Base-by-base conservation (phyloP, 208 protist species). In the Wallacemonas sp. region DNA sequence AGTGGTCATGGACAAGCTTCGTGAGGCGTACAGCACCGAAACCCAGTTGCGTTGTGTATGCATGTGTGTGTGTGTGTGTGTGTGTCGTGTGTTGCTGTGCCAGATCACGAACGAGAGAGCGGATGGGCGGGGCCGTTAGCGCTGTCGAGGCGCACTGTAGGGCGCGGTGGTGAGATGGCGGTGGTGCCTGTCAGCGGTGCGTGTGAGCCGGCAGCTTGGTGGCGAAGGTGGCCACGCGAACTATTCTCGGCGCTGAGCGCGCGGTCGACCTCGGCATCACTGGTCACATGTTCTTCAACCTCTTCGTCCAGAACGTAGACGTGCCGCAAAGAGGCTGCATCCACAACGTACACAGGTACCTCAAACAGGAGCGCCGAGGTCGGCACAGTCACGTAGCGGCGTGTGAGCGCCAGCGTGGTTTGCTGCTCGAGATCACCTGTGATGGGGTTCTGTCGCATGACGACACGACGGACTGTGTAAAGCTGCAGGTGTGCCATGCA, bases 321-420 rank as follows among this genome's bases (percentile, higher is more conserved):
- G 46, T 93, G 87, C 19, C 53, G 62, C 67, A 83, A 37, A 12
- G 71, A 63, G 0, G 76, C 29, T 10, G 73, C 44, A 4, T 70
- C 44, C 52, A 93, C 64, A 3, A 93, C 79, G 61, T 85, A 93
- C 22, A 93, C 87, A 3, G 81, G 73, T 12, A 71, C 75, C 34
- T 77, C 57, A 63, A 85, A 91, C 30, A 91, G 69, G n/a, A 93
- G 77, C 44, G 73, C 57, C 1, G 50, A 24, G 17, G 68, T 37
- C 2, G 64, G 63, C 26, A 91, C 78, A 2, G 42, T 55, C 4
- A 44, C 52, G 32, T 21, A 63, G 3, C 62, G 71, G 13, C 17
- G 55, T 1, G 63, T 61, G 22, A 89, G 77, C 29, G 63, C 74
- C 3, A 89, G 64, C 0, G 71, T 75, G 15, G 81, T 87, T 19